A percentile compares a stretch with the other conserved stretches of the same genome.
Evolutionary conservation across 2,329 filamentous ascomycete species (phyloP).

Genomic region (Ascochyta viciae-villosae): DNA sequence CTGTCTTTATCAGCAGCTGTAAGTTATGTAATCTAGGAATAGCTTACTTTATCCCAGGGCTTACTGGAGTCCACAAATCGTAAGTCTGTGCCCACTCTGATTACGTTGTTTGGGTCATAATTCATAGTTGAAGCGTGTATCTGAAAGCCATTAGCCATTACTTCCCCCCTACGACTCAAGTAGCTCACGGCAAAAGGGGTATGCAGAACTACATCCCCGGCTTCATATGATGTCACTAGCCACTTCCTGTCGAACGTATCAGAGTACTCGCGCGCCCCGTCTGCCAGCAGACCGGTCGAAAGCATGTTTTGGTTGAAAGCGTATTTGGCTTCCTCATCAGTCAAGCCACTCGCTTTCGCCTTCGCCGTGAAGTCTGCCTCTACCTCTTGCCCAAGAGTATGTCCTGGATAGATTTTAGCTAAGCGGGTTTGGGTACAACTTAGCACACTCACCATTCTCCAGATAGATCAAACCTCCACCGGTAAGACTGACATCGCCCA

Average conservation of each 20-base stretch:
- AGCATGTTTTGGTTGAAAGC: slow-evolving; percentile 66
- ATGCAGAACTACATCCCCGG: slow-evolving; percentile 58
- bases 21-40: neutral
- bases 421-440: too few species aligned
- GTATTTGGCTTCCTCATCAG: slow-evolving; percentile 57
- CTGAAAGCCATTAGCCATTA: slow-evolving; percentile 40
- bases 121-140: slow-evolving; percentile 67
- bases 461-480: slow-evolving; percentile 68
- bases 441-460: slow-evolving; percentile 52
- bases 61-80: slow-evolving; percentile 62
- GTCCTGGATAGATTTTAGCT: slow-evolving; percentile 37
- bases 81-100: slow-evolving; percentile 64
- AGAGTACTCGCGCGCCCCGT: slow-evolving; percentile 57
- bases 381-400: slow-evolving; percentile 57
- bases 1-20: slow-evolving; percentile 19
- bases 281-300: slow-evolving; percentile 60
- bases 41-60: slow-evolving; percentile 58
- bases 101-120: slow-evolving; percentile 58
- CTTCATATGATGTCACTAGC: slow-evolving; percentile 62
- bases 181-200: slow-evolving; percentile 36
- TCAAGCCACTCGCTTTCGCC: slow-evolving; percentile 58
- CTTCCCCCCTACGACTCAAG: too few species aligned
- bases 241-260: slow-evolving; percentile 54
- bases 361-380: slow-evolving; percentile 59
- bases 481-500: slow-evolving; percentile 61